Conservation (phyloP, 768 basidiomycete genomes). For the Boletus sensibilis region DNA sequence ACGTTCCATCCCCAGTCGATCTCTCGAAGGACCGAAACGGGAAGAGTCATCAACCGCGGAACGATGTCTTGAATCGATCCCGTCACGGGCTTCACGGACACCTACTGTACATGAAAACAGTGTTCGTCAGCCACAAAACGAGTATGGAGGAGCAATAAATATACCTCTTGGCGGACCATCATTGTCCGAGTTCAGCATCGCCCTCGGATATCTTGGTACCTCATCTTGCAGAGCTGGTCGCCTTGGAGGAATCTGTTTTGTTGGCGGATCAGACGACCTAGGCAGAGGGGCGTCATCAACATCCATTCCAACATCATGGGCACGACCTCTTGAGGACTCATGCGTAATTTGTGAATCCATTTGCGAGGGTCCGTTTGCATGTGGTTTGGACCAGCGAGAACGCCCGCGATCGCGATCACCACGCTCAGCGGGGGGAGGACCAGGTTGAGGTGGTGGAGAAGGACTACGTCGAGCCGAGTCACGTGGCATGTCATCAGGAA, state of each 20-base stretch:
- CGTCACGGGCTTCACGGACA: constrained; percentile 22
- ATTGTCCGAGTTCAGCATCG: constrained; percentile 32
- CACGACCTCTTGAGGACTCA: constrained; percentile 25
- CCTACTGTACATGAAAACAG: background rate
- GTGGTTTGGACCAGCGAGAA: constrained; percentile 14
- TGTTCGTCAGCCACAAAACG: background rate
- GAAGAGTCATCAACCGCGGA: constrained; percentile 9
- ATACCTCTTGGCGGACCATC: constrained; percentile 19
- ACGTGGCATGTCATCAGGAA: constrained; percentile 3
- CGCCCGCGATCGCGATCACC: constrained; percentile 18
- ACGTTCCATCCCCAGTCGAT: constrained; percentile 22
- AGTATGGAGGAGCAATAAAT: background rate
- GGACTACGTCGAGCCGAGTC: constrained; percentile 14
- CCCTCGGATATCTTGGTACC: constrained; percentile 36
- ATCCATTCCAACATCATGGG: constrained; percentile 24
- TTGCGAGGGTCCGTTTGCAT: constrained; percentile 11
- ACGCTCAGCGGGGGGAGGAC: constrained; percentile 5
- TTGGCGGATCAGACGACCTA: constrained; percentile 21
- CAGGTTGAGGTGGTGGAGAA: constrained; percentile 11
- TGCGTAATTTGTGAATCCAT: constrained; percentile 14
- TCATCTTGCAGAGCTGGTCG: constrained; percentile 27
- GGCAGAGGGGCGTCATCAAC: constrained; percentile 26
- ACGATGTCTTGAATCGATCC: constrained; percentile 20
- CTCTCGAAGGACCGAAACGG: constrained; percentile 19
- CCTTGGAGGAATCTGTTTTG: constrained; percentile 15